phyloP scores from a whole-genome alignment of 2,329 filamentous ascomycete genomes.

The Albophoma yamanashiensis region DNA sequence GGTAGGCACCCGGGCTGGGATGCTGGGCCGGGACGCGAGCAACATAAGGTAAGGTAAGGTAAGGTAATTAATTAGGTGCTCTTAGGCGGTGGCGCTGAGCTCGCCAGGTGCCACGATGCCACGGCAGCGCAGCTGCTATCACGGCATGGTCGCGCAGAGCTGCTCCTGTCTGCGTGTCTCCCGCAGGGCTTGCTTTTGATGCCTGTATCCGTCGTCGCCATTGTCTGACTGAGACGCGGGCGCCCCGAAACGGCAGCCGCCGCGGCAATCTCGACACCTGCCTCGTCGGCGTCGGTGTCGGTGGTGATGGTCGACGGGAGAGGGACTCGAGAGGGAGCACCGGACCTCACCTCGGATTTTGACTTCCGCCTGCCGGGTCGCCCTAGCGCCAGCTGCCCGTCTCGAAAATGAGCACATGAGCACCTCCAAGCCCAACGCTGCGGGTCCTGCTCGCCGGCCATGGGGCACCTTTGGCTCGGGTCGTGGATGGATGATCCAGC shows the following conservation, averaged over 20 bases:
- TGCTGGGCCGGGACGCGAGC: not conserved
- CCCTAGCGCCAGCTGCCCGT: constrained; percentile 28
- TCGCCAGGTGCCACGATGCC: not conserved
- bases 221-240: not conserved
- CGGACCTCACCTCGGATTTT: not conserved
- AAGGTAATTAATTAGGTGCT: too few relatives aligned
- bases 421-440: constrained; percentile 26
- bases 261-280: not conserved
- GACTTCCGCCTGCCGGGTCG: constrained; percentile 11
- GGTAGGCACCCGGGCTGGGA: not conserved
- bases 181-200: not conserved
- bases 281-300: not conserved
- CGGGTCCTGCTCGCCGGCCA: constrained; percentile 15
- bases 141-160: not conserved
- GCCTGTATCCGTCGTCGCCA: not conserved
- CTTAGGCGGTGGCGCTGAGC: not conserved
- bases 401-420: constrained; percentile 37
- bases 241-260: not conserved
- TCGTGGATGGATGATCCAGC: not conserved
- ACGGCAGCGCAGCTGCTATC: not conserved
- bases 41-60: too few relatives aligned
- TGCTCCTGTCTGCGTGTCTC: not conserved
- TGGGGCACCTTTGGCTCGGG: not conserved
- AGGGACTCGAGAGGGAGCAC: not conserved
- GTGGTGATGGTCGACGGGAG: not conserved